These are phyloP conservation scores for Lipomyces spencermartinsiae DNA, from an alignment of 805 yeast genomes.

Conservation along the genomic window DNA sequence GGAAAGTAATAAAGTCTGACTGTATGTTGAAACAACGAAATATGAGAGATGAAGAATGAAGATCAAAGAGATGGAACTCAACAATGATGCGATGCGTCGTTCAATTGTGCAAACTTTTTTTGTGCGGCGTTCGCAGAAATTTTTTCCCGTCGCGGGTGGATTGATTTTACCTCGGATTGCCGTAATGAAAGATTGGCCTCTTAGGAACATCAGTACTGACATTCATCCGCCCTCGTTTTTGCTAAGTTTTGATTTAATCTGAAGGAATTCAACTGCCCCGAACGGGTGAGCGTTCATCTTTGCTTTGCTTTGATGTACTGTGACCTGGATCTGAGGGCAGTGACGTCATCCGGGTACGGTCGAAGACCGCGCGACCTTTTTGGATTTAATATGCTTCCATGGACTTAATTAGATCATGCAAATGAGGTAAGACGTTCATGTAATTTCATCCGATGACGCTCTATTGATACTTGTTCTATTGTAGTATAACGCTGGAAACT, in stretches of 20 bases:
- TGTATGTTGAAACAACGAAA: background rate
- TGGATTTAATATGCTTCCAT: too few species aligned
- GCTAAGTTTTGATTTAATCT: too few species aligned
- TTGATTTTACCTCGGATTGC: background rate
- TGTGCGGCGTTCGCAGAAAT: background rate
- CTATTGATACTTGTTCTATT: background rate
- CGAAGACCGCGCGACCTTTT: background rate
- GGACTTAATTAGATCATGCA: background rate
- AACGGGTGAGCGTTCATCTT: too few species aligned
- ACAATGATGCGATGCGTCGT: background rate
- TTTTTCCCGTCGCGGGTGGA: too few species aligned
- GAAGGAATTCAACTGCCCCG: too few species aligned
- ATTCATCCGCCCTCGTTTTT: too few species aligned
- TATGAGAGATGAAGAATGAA: background rate
- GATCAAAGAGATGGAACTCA: background rate
- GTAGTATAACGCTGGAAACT: background rate
- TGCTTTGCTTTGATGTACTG: too few species aligned
- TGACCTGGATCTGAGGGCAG: too few species aligned
- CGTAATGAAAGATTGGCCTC: too few species aligned
- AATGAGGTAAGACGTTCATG: background rate
- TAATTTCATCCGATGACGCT: too few species aligned
- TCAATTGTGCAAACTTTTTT: background rate
- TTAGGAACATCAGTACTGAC: too few species aligned
- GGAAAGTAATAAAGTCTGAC: background rate
- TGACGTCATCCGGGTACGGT: too few species aligned